Percentiles rank a stretch among this genome's conserved stretches.
Conservation (phyloP, 1,284 basidiomycete genomes). For the Puccinia horiana region DNA sequence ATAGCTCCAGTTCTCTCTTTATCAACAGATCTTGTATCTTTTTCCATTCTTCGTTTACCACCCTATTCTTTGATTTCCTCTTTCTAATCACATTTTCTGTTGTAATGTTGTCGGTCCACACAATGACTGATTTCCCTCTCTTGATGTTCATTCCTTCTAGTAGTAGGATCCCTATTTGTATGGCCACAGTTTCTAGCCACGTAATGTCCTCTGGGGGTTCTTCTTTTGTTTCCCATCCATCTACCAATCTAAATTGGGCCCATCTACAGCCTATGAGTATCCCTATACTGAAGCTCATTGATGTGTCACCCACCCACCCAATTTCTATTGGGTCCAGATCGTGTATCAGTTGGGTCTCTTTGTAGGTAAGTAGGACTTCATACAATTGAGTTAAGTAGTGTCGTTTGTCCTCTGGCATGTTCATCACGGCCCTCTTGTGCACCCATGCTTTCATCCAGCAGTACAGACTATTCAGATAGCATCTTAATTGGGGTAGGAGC, state of each 20-base stretch:
- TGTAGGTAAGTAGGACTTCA: background rate
- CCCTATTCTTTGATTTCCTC: background rate
- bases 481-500: too few relatives aligned
- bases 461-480: background rate
- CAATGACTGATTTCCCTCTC: background rate
- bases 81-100: background rate
- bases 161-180: background rate
- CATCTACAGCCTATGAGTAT: background rate
- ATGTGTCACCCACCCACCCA: background rate
- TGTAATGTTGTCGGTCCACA: too few relatives aligned
- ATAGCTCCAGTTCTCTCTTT: too few relatives aligned
- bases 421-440: too few relatives aligned
- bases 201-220: background rate
- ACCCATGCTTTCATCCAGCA: background rate
- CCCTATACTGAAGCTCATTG: background rate
- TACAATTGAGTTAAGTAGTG: background rate
- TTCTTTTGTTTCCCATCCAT: too few relatives aligned
- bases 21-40: too few relatives aligned
- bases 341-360: background rate
- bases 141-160: background rate
- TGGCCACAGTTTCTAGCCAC: background rate
- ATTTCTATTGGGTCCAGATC: too few relatives aligned
- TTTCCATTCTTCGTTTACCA: too few relatives aligned
- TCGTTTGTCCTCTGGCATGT: background rate
- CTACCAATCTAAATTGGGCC: background rate